Evolutionary conservation across 1,284 basidiomycete genomes (phyloP), one percentile per base, ranked within the genome.

Genomic region (Ceratobasidium sp.): DNA sequence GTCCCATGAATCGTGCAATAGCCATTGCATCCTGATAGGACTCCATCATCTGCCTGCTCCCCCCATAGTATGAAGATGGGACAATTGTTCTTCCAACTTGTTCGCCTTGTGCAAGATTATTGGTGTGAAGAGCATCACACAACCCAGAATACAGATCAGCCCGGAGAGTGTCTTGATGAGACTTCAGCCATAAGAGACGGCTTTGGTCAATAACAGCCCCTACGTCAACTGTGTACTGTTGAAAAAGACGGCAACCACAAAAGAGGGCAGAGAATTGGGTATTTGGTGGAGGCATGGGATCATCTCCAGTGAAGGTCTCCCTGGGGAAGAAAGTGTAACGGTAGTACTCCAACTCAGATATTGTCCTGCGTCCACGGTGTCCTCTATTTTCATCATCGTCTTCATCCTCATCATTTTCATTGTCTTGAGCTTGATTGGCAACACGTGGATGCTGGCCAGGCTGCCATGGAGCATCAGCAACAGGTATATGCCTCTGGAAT

Each of bases 11-110:
- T 0, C 82, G 78, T 1, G 82, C 82, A 27, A 87, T 80, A 0
- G 86, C 85, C 79, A 88, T 82, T 0, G 85, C 79, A 76, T 88
- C 86, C 62, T 87, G 86, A 64, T 81, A 84, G 0, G 79, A 75
- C 72, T 87, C 83, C 1, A 81, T 74, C 85, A 87, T 86, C 47
- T 84, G 77, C 0, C 83, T 76, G 31, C 84, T 81, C 9, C 86
- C 82, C 19, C 83, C 83, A 59, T 77, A 78, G 75, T 83, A 84
- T 0, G 84, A 84, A 0, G 85, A 85, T 0, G 86, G 86, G 19
- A 87, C 79, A 44, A 87, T 80, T 14, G 81, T 78, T 0, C 86
- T 88, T 0, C 87, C 86, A 65, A 85, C 69, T 27, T 72, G 24
- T 1, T 56, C 64, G 2, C 48, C 50, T 44, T 54, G 31, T 11